phyloP scores from a whole-genome alignment of 179 eudicot genomes.

The Drosera spatulata region DNA sequence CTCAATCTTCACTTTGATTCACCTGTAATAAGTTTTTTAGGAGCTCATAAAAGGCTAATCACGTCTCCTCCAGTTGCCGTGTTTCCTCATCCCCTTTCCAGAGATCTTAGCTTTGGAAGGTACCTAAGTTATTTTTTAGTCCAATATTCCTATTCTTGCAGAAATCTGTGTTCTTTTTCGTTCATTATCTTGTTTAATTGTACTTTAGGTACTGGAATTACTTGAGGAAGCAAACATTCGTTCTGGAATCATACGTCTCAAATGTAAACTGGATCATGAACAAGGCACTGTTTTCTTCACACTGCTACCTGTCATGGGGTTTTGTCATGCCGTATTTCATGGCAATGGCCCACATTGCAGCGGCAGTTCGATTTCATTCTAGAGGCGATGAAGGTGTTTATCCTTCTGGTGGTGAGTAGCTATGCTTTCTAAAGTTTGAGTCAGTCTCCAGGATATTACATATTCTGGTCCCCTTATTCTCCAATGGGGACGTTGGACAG shows the following conservation, averaged over 20 bases:
- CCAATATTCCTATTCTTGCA: background rate
- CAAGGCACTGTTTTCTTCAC: conserved; percentile 73
- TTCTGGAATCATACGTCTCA: conserved; percentile 78
- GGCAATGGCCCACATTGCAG: conserved; percentile 77
- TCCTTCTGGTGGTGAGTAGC: conserved; percentile 48
- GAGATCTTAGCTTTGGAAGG: conserved; percentile 90
- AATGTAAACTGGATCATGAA: conserved; percentile 85
- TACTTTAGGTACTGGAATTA: conserved; percentile 90
- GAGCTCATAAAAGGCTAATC: conserved; percentile 77
- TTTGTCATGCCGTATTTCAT: conserved; percentile 78
- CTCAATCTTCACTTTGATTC: background rate
- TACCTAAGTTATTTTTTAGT: conserved; percentile 12
- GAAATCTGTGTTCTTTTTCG: background rate
- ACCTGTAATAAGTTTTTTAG: conserved; percentile 19
- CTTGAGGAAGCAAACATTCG: conserved; percentile 97
- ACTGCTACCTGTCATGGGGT: conserved; percentile 97
- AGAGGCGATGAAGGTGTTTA: conserved; percentile 30
- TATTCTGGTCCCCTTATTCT: background rate
- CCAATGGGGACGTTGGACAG: too few species aligned
- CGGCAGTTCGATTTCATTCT: conserved; percentile 40
- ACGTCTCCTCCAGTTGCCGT: conserved; percentile 94
- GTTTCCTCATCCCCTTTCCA: conserved; percentile 95
- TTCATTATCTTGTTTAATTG: conserved; percentile 3
- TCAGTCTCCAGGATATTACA: background rate
- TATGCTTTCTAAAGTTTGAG: conserved; percentile 11